A percentile compares a stretch with the other conserved stretches of the same genome.
Conservation (phyloP, 495 filamentous ascomycete species). For the Penicillium paxilli region DNA sequence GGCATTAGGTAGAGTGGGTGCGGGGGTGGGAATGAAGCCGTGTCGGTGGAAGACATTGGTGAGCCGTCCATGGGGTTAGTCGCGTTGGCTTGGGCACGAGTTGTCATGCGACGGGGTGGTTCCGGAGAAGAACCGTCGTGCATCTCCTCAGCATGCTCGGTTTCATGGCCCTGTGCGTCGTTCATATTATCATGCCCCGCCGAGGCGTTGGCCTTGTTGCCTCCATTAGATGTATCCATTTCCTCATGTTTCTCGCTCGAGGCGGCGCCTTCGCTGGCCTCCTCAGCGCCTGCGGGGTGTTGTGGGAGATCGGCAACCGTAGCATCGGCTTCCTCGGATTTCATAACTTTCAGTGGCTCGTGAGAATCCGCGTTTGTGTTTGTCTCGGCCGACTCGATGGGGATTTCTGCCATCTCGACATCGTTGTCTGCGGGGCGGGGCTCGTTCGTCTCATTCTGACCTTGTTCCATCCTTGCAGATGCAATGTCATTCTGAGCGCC, state of each 20-base stretch:
- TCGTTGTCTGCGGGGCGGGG: conserved; percentile 26
- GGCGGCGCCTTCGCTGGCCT: not conserved
- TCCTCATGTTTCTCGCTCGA: conserved; percentile 9
- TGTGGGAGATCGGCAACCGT: conserved; percentile 39
- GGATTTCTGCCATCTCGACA: conserved; percentile 47
- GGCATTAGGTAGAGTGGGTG: conserved; percentile 87
- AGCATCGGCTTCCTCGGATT: conserved; percentile 43
- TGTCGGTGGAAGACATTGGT: conserved; percentile 49
- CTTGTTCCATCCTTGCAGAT: conserved; percentile 8
- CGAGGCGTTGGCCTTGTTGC: conserved; percentile 7
- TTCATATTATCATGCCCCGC: not conserved
- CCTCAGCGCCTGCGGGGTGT: conserved; percentile 24
- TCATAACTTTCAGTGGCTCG: conserved; percentile 27
- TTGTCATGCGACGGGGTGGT: conserved; percentile 66
- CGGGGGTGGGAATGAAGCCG: conserved; percentile 54
- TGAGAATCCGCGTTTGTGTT: not conserved
- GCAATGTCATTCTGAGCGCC: conserved; percentile 6
- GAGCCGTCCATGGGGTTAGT: conserved; percentile 36
- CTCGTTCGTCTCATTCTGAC: conserved; percentile 9
- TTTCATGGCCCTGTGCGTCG: conserved; percentile 19
- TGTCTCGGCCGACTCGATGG: conserved; percentile 5
- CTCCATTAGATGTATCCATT: conserved; percentile 11
- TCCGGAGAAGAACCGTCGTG: conserved; percentile 37
- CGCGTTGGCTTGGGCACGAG: conserved; percentile 64
- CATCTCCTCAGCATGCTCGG: conserved; percentile 39